Evolutionary conservation across 352 stramenopile genomes (phyloP), one percentile per base, ranked within the genome.

Genomic region (Phytopythium kandeliae): DNA sequence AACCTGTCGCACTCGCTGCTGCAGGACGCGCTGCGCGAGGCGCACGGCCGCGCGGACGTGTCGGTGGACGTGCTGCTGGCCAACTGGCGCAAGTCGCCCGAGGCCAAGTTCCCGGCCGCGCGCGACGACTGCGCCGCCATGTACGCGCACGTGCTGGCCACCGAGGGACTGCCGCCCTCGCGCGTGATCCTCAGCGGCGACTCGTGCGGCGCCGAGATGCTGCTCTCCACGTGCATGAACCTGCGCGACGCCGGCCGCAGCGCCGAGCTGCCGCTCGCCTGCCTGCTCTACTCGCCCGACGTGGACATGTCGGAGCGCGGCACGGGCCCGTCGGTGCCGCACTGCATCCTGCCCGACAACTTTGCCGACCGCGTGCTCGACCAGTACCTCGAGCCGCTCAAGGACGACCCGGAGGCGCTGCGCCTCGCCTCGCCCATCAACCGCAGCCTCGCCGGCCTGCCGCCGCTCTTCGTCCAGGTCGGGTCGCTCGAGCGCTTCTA

Each of bases 21-120:
- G 8, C 55, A 58, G 43, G 44, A 68, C 37, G 55, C 54, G 26
- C 28, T 72, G 16, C 47, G 40, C 36, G 52, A 67, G 24, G 25
- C 54, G n/a, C 50, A 60, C 41, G 22, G 51, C 24, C 35, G 58
- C 22, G 41, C 58, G 26, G 38, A 62, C 41, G 45, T 62, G 36
- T 25, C 51, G 9, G 63, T 78, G 8, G 63, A 83, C 12, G 51
- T 80, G 15, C 60, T 80, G 24, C 35, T 80, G 19, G 61, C 57
- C n/a, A 83, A 76, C 58, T 83, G 78, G 47, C 69, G 60, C 51
- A 80, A 80, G 24, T 52, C 58, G 2, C 72, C 69, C 12, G 69
- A 80, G 51, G 40, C 60, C 41, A 55, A 54, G 44, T 78, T 63
- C 47, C 69, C 69, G 2, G 50, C 58, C 4, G 56, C 71, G 15